A percentile compares a stretch with the other conserved stretches of the same genome.
These are phyloP conservation scores for Stromatinia cepivora DNA, from an alignment of 2,329 filamentous ascomycete species.

Conservation along the genomic window DNA sequence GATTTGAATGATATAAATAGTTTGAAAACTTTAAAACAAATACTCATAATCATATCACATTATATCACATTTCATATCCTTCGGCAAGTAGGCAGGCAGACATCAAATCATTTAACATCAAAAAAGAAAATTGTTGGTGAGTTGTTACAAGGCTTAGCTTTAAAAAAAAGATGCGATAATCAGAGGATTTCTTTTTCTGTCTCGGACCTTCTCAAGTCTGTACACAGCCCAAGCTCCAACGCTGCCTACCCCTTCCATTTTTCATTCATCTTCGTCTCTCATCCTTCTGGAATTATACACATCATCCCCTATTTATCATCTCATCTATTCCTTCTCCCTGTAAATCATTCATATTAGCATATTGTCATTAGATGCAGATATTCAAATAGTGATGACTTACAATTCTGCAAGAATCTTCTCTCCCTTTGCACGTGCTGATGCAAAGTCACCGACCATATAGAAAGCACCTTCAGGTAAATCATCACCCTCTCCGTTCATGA, in stretches of 20 bases:
- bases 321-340: conserved; percentile 29
- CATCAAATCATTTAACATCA: conserved; percentile 20
- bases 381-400: conserved; percentile 20
- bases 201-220: conserved; percentile 30
- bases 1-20: neutral
- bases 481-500: conserved; percentile 80
- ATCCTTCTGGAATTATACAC: conserved; percentile 34
- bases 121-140: conserved; percentile 23
- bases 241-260: conserved; percentile 24
- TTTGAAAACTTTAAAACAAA: neutral
- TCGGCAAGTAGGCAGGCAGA: neutral
- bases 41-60: neutral
- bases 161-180: conserved; percentile 31
- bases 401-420: conserved; percentile 99
- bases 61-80: neutral
- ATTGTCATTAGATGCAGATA: neutral
- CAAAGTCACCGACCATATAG: conserved; percentile 81
- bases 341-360: neutral
- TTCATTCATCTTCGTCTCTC: conserved; percentile 29
- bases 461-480: conserved; percentile 78
- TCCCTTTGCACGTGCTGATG: conserved; percentile 91
- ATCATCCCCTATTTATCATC: conserved; percentile 25
- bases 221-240: conserved; percentile 31
- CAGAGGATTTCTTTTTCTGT: conserved; percentile 30
- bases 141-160: conserved; percentile 25